phyloP scores from a whole-genome alignment of 306 rosid genomes.

The Vigna angularis region DNA sequence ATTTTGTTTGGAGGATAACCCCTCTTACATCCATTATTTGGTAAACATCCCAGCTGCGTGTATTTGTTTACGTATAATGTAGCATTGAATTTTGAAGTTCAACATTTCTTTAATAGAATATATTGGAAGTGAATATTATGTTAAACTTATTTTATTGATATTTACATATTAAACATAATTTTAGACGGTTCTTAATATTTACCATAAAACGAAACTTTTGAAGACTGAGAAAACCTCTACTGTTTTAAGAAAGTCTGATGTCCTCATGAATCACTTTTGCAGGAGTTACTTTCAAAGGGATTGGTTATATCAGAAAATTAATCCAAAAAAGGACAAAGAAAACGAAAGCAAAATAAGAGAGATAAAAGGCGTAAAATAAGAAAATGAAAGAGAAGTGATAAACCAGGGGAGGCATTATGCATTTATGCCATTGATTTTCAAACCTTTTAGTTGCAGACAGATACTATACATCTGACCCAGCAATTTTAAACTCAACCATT shows the following conservation, averaged over 20 bases:
- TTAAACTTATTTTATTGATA: too few species aligned
- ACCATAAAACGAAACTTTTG: neutral
- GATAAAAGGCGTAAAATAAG: too few species aligned
- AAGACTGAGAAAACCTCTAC: neutral
- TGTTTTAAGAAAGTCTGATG: too few species aligned
- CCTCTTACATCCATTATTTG: too few species aligned
- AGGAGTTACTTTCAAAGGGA: conserved; percentile 21
- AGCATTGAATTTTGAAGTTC: too few species aligned
- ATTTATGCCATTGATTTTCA: neutral
- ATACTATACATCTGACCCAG: neutral
- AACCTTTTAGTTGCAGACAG: neutral
- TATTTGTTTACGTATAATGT: too few species aligned
- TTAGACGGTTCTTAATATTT: too few species aligned
- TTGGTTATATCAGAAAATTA: neutral
- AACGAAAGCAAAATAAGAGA: neutral
- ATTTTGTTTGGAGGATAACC: too few species aligned
- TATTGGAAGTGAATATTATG: too few species aligned
- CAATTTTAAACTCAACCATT: conserved; percentile 1
- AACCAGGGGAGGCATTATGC: conserved; percentile 12
- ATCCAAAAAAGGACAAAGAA: neutral
- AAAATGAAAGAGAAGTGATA: neutral
- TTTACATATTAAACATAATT: too few species aligned
- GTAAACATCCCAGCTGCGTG: too few species aligned
- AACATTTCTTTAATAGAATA: too few species aligned
- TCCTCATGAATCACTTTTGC: neutral